Evolutionary conservation across 495 filamentous ascomycete genomes (phyloP).

Genomic region (Aspergillus kassunensis): DNA sequence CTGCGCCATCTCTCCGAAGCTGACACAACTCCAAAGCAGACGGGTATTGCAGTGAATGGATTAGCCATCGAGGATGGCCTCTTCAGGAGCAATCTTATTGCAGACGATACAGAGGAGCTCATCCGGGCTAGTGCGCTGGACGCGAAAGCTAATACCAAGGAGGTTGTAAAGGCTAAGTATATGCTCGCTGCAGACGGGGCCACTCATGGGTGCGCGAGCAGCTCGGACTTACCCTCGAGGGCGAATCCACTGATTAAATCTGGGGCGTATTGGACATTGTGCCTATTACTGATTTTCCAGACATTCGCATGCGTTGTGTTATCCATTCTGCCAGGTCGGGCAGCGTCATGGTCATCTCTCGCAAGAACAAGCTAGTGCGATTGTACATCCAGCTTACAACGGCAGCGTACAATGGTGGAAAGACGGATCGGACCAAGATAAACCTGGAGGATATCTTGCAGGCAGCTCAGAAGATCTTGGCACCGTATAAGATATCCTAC

Average conservation of each 20-base stretch:
- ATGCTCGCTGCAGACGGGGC: slow-evolving; percentile 45
- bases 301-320: neutral
- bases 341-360: slow-evolving; percentile 58
- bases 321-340: neutral
- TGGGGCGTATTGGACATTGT: slow-evolving; percentile 58
- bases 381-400: slow-evolving; percentile 63
- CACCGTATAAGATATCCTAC: slow-evolving; percentile 59
- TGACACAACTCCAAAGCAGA: slow-evolving; percentile 29
- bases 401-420: slow-evolving; percentile 11
- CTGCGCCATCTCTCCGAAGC: slow-evolving; percentile 44
- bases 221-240: slow-evolving; percentile 37
- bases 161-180: slow-evolving; percentile 56
- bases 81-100: slow-evolving; percentile 45
- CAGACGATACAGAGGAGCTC: slow-evolving; percentile 56
- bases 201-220: slow-evolving; percentile 54
- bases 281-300: slow-evolving; percentile 55
- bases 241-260: slow-evolving; percentile 36
- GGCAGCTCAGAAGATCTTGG: slow-evolving; percentile 56
- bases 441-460: slow-evolving; percentile 55
- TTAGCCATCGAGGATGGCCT: slow-evolving; percentile 37
- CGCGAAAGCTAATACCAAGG: slow-evolving; percentile 25
- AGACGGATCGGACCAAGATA: slow-evolving; percentile 51
- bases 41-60: neutral
- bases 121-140: slow-evolving; percentile 25
- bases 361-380: slow-evolving; percentile 63